Conservation (phyloP, 352 stramenopile genomes). For the Thraustochytrium striatum region DNA sequence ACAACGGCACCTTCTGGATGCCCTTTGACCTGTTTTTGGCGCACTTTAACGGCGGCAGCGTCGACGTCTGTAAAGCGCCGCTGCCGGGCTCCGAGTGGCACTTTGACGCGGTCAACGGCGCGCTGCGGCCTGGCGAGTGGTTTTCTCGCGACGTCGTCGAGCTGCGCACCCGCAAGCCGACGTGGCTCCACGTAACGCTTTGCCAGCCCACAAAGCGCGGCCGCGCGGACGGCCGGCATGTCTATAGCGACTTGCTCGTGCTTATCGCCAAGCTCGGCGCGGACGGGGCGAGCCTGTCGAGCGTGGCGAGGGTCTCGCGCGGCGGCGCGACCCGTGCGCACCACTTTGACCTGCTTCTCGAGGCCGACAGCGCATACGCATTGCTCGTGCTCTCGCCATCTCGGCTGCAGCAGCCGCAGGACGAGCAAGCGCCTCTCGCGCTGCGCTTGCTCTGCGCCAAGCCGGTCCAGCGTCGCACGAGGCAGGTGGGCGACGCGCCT, state of each 20-base stretch:
- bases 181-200: constrained; percentile 6
- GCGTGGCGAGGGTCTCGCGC: no score
- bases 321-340: no score
- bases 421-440: no score
- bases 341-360: no score
- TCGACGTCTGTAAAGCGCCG: constrained; percentile 36
- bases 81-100: neutral
- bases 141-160: constrained; percentile 16
- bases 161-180: neutral
- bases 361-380: no score
- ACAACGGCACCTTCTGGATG: constrained; percentile 68
- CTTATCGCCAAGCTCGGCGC: constrained; percentile 53
- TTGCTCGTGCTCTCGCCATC: no score
- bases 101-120: neutral
- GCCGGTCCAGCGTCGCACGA: no score
- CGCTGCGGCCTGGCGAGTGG: constrained; percentile 1
- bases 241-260: constrained; percentile 45
- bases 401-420: no score
- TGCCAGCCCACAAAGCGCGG: constrained; percentile 38
- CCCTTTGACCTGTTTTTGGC: constrained; percentile 50
- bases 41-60: constrained; percentile 1
- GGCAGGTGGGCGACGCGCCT: no score
- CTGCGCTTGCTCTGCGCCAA: no score
- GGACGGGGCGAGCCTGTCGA: neutral
- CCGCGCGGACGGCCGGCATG: neutral